These are phyloP conservation scores for Claviceps capensis DNA, from an alignment of 2,329 filamentous ascomycete species.

Conservation along the genomic window DNA sequence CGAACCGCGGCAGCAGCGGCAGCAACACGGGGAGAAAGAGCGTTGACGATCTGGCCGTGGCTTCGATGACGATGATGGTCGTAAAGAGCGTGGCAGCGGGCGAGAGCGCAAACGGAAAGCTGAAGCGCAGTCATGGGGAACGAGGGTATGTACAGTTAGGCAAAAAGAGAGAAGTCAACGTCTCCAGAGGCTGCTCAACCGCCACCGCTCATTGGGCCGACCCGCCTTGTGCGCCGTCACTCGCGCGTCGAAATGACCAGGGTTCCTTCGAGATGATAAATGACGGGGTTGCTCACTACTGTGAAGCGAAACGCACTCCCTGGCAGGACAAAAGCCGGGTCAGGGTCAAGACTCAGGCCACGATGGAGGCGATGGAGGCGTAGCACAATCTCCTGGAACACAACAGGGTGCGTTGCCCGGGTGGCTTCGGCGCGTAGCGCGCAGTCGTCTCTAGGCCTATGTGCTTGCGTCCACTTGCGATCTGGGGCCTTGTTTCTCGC, in stretches of 20 bases:
- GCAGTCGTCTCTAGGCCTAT: neutral
- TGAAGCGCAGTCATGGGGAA: constrained; percentile 34
- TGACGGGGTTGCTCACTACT: neutral
- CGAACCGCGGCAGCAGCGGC: constrained; percentile 25
- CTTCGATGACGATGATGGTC: constrained; percentile 30
- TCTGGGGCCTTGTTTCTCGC: neutral
- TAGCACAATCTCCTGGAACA: too few relatives aligned
- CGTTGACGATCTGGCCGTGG: constrained; percentile 24
- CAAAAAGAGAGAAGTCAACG: constrained; percentile 10
- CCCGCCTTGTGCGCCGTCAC: neutral
- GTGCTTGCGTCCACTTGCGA: neutral
- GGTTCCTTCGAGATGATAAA: neutral
- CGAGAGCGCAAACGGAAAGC: constrained; percentile 32
- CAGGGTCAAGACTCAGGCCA: neutral
- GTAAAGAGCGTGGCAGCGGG: constrained; percentile 31
- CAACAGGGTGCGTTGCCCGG: too few relatives aligned
- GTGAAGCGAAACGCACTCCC: constrained; percentile 1
- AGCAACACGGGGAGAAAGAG: constrained; percentile 29
- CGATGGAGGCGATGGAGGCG: neutral
- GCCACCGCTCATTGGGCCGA: neutral
- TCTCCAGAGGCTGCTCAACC: neutral
- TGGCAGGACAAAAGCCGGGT: neutral
- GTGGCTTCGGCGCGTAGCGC: too few relatives aligned
- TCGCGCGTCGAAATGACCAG: constrained; percentile 1
- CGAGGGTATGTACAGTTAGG: constrained; percentile 8